Base-by-base conservation (phyloP, 805 yeast genomes). In the Candida nitratophila region DNA sequence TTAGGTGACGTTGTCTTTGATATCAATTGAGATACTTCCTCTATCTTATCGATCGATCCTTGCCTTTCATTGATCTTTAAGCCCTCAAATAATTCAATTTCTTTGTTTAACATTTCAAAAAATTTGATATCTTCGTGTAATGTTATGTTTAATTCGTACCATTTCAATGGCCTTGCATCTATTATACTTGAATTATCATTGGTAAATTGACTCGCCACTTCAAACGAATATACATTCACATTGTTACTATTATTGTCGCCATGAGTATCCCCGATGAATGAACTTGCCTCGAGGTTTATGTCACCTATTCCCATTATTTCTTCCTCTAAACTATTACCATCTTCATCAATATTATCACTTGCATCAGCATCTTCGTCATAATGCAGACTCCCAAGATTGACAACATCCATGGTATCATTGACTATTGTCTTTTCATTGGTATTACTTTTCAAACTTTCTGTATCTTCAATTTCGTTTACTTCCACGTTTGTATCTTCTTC, bases 61-160 rank as follows among this genome's bases (percentile, higher is more conserved):
- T 54, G 44, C 46, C 77, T 80, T 46, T 74, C 76, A 16, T 56
- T 55, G 9, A 51, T 38, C 43, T 71, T 64, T 41, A 81, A 67
- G 7, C 60, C 50, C 46, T 74, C 76, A 40, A 83, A 65, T 22
- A 56, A 69, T 24, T 70, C 67, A 38, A 81, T 60, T 59, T 81
- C 86, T 38, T 69, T 66, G 45, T 76, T 70, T 33, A 81, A 65
- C 66, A 74, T 77, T 44, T 69, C 70, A 60, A 82, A 82, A 54
- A 82, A 81, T 49, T 71, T 73, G 8, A 75, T 61, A 61, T 83
- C 87, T 5, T 81, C 75, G 43, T 72, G 69, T 29, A 77, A 57
- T 49, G 66, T 64, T 36, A 81, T 51, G 9, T 50, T 53, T 5
- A 64, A 37, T 21, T 47, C 45, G 38, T 56, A 57, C 30, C 34